phyloP scores from a whole-genome alignment of 495 filamentous ascomycete genomes.

The Daldinia caldariorum region DNA sequence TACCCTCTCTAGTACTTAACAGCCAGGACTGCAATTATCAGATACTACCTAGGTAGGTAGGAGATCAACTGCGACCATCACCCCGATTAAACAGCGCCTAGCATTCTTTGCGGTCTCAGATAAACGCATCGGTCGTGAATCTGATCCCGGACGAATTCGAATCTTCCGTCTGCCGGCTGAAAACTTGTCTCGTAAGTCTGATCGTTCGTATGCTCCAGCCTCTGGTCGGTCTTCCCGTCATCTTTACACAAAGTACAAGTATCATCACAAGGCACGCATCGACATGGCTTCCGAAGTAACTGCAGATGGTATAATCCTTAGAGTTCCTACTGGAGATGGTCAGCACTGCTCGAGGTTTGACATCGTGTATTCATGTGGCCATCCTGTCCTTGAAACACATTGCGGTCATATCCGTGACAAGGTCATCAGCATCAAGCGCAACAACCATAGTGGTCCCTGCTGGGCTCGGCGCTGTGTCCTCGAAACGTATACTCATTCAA shows the following conservation, averaged over 20 bases:
- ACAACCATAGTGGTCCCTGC: slow-evolving; percentile 28
- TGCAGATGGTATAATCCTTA: slow-evolving; percentile 4
- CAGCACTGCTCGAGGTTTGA: slow-evolving; percentile 8
- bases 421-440: slow-evolving; percentile 21
- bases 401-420: slow-evolving; percentile 6
- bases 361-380: slow-evolving; percentile 14
- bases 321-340: background rate
- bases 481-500: background rate
- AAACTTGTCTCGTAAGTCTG: background rate
- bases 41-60: too few species aligned
- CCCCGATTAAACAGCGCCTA: background rate
- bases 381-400: slow-evolving; percentile 1
- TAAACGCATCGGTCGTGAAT: background rate
- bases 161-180: background rate
- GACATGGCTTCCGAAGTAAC: slow-evolving; percentile 5
- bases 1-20: background rate
- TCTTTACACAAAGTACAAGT: background rate
- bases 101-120: background rate
- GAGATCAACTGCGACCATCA: background rate
- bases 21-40: background rate
- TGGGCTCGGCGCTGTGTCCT: slow-evolving; percentile 8
- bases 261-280: background rate
- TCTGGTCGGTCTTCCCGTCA: background rate
- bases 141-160: background rate
- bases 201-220: background rate